phyloP scores from a whole-genome alignment of 768 basidiomycete genomes.

The Lentinula boryana region DNA sequence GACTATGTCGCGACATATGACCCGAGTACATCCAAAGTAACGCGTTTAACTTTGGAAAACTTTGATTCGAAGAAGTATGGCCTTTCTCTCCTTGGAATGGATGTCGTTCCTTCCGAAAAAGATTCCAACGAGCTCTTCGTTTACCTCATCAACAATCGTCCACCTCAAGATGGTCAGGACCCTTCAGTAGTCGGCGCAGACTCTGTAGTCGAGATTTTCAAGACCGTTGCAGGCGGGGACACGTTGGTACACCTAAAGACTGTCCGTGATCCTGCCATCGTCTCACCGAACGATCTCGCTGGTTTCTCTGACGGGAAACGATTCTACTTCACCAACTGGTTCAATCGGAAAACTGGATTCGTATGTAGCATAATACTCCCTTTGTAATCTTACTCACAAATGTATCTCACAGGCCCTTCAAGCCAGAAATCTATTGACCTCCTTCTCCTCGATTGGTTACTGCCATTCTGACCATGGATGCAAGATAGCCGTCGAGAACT shows the following conservation, averaged over 20 bases:
- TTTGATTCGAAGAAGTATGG: conserved; percentile 30
- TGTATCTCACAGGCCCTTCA: conserved; percentile 9
- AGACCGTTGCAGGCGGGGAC: conserved; percentile 37
- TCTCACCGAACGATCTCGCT: conserved; percentile 67
- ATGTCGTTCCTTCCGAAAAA: conserved; percentile 49
- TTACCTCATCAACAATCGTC: conserved; percentile 67
- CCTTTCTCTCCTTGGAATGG: conserved; percentile 61
- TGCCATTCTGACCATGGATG: conserved; percentile 59
- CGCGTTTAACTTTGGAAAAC: conserved; percentile 35
- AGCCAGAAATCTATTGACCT: conserved; percentile 23
- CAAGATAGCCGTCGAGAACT: conserved; percentile 44
- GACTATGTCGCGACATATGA: conserved; percentile 64
- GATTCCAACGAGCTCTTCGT: conserved; percentile 49
- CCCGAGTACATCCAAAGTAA: conserved; percentile 36
- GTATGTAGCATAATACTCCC: conserved; percentile 28
- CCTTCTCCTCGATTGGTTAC: conserved; percentile 50
- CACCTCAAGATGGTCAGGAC: conserved; percentile 34
- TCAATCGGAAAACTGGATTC: conserved; percentile 43
- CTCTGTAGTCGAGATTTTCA: conserved; percentile 67
- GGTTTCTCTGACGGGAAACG: conserved; percentile 57
- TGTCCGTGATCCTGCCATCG: conserved; percentile 47
- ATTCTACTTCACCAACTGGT: conserved; percentile 60
- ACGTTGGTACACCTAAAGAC: conserved; percentile 51
- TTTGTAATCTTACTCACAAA: background rate
- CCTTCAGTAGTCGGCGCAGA: conserved; percentile 52